A percentile compares a stretch with the other conserved stretches of the same genome.
Evolutionary conservation across 306 rosid genomes (phyloP).

Genomic region (Potentilla sterilis): DNA sequence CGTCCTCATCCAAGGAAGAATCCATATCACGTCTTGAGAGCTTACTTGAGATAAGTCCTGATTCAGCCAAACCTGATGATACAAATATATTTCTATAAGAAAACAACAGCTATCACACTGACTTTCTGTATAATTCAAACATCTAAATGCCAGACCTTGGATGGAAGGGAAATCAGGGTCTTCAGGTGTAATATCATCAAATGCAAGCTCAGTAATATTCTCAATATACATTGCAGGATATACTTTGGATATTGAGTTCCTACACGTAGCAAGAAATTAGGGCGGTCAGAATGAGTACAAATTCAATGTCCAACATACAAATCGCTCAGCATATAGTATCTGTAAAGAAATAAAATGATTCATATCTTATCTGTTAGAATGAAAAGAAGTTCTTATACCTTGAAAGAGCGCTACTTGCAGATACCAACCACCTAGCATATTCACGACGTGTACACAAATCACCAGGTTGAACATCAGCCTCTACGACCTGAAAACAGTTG

Average conservation of each 20-base stretch:
- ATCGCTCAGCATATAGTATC: conserved; percentile 6
- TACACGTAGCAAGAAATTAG: conserved; percentile 32
- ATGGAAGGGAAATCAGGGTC: conserved; percentile 94
- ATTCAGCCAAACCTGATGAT: conserved; percentile 94
- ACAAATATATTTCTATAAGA: conserved; percentile 11
- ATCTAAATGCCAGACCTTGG: conserved; percentile 61
- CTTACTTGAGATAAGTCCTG: conserved; percentile 93
- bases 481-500: conserved; percentile 65
- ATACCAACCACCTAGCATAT: conserved; percentile 94
- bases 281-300: conserved; percentile 21
- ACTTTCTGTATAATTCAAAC: neutral
- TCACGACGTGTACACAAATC: conserved; percentile 95
- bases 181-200: conserved; percentile 80
- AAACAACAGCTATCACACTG: neutral
- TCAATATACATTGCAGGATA: conserved; percentile 97
- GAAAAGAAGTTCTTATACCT: conserved; percentile 49
- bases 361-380: conserved; percentile 13
- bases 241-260: conserved; percentile 81
- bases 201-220: conserved; percentile 87
- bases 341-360: conserved; percentile 19
- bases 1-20: conserved; percentile 58
- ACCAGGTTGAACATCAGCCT: conserved; percentile 78
- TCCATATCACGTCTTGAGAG: conserved; percentile 73
- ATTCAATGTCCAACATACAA: neutral
- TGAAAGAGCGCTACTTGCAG: conserved; percentile 91